Evolutionary conservation across 2,329 filamentous ascomycete species (phyloP).

Genomic region (Botrytis byssoidea): DNA sequence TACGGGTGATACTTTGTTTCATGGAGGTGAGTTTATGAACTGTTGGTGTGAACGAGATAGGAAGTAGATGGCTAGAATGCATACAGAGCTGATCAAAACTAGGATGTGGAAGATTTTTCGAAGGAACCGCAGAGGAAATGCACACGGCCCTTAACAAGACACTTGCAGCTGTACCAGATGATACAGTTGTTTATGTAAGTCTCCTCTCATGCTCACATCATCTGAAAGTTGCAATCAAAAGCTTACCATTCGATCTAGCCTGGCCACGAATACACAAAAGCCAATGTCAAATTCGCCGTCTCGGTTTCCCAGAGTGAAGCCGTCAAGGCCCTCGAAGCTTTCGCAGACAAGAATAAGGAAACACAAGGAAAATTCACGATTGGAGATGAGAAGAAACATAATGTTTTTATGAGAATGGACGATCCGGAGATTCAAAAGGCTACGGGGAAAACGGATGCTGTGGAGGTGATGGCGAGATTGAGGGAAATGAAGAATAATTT

Average conservation of each 20-base stretch:
- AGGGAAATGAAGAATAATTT: slow-evolving; percentile 82
- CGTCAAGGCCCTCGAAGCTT: slow-evolving; percentile 73
- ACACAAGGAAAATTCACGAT: slow-evolving; percentile 97
- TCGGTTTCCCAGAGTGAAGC: slow-evolving; percentile 73
- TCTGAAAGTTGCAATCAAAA: slow-evolving; percentile 19
- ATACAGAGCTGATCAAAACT: background rate
- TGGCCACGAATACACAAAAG: slow-evolving; percentile 97
- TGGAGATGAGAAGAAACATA: slow-evolving; percentile 95
- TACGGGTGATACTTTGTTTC: slow-evolving; percentile 94
- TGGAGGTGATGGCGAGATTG: slow-evolving; percentile 81
- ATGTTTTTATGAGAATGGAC: slow-evolving; percentile 92
- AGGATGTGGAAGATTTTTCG: slow-evolving; percentile 96
- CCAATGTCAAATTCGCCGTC: slow-evolving; percentile 84
- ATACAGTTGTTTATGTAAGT: slow-evolving; percentile 85
- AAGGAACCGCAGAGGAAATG: slow-evolving; percentile 88
- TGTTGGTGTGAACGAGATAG: background rate
- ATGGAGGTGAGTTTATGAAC: slow-evolving; percentile 61
- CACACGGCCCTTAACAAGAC: slow-evolving; percentile 86
- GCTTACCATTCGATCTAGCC: slow-evolving; percentile 52
- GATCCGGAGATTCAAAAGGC: slow-evolving; percentile 82
- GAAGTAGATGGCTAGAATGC: background rate
- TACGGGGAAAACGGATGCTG: slow-evolving; percentile 75
- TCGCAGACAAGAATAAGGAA: slow-evolving; percentile 75
- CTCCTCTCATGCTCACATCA: background rate
- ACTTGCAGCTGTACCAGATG: slow-evolving; percentile 76